Percentiles rank a stretch among this genome's conserved stretches.
Conservation (phyloP, 345 rosid species). For the Populus simonii region DNA sequence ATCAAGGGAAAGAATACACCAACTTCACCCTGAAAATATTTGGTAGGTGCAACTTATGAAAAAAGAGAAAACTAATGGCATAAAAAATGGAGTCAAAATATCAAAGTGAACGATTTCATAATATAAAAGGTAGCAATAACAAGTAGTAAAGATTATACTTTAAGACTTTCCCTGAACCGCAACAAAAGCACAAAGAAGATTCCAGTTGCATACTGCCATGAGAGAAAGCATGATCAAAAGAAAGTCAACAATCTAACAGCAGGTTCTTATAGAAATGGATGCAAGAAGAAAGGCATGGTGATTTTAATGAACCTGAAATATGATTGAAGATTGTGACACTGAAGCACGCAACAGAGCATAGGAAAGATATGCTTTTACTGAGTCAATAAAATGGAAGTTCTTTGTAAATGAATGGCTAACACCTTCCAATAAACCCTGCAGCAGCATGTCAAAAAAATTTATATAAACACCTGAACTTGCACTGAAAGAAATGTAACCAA, state of each 20-base stretch:
- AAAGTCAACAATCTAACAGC: constrained; percentile 16
- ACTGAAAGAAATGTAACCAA: not conserved
- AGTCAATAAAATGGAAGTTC: constrained; percentile 95
- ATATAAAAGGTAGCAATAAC: constrained; percentile 7
- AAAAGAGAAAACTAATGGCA: constrained; percentile 1
- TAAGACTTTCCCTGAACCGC: constrained; percentile 93
- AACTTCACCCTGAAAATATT: constrained; percentile 75
- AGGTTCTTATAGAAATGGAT: constrained; percentile 9
- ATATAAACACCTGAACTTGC: not conserved
- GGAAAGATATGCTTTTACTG: constrained; percentile 95
- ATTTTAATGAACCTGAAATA: constrained; percentile 73
- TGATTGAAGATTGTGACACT: constrained; percentile 78
- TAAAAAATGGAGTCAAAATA: not conserved
- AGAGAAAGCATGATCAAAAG: constrained; percentile 29
- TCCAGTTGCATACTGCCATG: constrained; percentile 92
- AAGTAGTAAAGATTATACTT: constrained; percentile 49
- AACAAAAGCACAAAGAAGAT: constrained; percentile 85
- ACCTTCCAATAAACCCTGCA: constrained; percentile 92
- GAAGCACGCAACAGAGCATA: constrained; percentile 95
- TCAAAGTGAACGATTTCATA: constrained; percentile 1
- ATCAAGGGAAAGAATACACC: constrained; percentile 95
- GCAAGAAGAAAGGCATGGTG: constrained; percentile 13
- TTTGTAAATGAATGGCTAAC: constrained; percentile 89
- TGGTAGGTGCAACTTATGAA: not conserved
- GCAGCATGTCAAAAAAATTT: constrained; percentile 1